A percentile compares a stretch with the other conserved stretches of the same genome.
These are phyloP conservation scores for Boletellus sp. DNA, from an alignment of 1,284 basidiomycete genomes.

Conservation along the genomic window DNA sequence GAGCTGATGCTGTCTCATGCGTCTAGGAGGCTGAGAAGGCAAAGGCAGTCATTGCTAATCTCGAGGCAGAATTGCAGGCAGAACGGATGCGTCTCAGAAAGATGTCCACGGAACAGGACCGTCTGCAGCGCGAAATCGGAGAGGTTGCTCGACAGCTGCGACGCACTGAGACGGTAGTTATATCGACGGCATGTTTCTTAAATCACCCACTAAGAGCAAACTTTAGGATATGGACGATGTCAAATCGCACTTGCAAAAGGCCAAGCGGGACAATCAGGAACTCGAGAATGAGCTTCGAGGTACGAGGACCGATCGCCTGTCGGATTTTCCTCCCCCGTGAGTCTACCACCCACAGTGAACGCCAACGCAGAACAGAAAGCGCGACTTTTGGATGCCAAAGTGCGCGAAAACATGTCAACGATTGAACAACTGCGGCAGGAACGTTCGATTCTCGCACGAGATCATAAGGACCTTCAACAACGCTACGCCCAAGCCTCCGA, in stretches of 20 bases:
- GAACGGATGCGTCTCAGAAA: slow-evolving; percentile 63
- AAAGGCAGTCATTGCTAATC: slow-evolving; percentile 56
- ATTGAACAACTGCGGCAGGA: slow-evolving; percentile 74
- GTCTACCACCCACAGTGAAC: slow-evolving; percentile 40
- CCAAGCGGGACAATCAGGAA: slow-evolving; percentile 66
- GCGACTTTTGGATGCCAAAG: slow-evolving; percentile 57
- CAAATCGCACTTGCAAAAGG: slow-evolving; percentile 57
- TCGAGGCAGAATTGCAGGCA: slow-evolving; percentile 62
- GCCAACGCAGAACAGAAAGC: slow-evolving; percentile 65
- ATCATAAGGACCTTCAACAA: slow-evolving; percentile 68
- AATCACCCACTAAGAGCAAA: slow-evolving; percentile 12
- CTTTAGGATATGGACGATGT: slow-evolving; percentile 72
- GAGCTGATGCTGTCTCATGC: slow-evolving; percentile 4
- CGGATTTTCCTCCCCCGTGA: slow-evolving; percentile 6
- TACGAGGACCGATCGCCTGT: slow-evolving; percentile 23
- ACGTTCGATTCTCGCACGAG: slow-evolving; percentile 57
- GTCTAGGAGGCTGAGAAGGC: slow-evolving; percentile 66
- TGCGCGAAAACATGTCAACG: slow-evolving; percentile 59
- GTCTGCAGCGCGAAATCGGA: slow-evolving; percentile 58
- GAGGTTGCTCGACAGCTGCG: slow-evolving; percentile 58
- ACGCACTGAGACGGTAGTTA: slow-evolving; percentile 60
- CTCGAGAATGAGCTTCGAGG: slow-evolving; percentile 67
- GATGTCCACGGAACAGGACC: slow-evolving; percentile 59
- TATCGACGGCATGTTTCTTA: not conserved
- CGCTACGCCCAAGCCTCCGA: slow-evolving; percentile 62